Base-by-base conservation (phyloP, 78 protist species). In the Chrysochromulina tobinii region DNA sequence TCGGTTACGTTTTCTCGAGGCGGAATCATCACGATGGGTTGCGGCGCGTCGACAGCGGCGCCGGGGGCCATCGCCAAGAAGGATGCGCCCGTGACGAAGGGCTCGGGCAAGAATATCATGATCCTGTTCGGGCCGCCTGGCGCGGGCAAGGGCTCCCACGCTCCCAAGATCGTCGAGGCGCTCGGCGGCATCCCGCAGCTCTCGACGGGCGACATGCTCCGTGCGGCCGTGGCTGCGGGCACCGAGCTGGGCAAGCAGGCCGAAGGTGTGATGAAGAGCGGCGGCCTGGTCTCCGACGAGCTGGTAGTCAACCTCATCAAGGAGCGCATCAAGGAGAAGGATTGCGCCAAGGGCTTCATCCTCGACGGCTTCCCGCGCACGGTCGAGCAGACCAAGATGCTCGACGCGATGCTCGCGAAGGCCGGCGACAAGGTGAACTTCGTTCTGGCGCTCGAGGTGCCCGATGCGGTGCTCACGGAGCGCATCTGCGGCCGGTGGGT, bases 311-410 rank as follows among this genome's bases (percentile, higher is more conserved):
- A 1, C 23, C 2, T 75, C 84, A 50, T 75, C 53, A 8, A 1
- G 3, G 84, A 75, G 57, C 84, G 84, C 5, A 48, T 75, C 58
- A 51, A 2, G 84, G n/a, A 48, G 58, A n/a, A 17, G 11, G 61
- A 53, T 51, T 57, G 88, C 17, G 51, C 48, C 27, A 88, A 83
- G n/a, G 99, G 99, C 38, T 98, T 96, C 94, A 87, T 98, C 64
- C 89, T 98, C 20, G 99, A 98, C 69, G 99, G 99, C 68, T 98
- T 98, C 96, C 99, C 99, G 54, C 95, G 99, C 72, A 97, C 99
- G 54, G 93, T 96, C 23, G 91, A 8, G 53, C 99, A 98, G 94
- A 99, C 99, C n/a, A 89, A 91, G 87, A 93, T 3, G 72, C 72
- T 64, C 21, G 21, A 27, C 72, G 23, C 72, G 5, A 27, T 3